Evolutionary conservation across 225 moss, liverwort and hornwort genomes (phyloP), one percentile per base, ranked within the genome.

Genomic region (Neckera pumila): DNA sequence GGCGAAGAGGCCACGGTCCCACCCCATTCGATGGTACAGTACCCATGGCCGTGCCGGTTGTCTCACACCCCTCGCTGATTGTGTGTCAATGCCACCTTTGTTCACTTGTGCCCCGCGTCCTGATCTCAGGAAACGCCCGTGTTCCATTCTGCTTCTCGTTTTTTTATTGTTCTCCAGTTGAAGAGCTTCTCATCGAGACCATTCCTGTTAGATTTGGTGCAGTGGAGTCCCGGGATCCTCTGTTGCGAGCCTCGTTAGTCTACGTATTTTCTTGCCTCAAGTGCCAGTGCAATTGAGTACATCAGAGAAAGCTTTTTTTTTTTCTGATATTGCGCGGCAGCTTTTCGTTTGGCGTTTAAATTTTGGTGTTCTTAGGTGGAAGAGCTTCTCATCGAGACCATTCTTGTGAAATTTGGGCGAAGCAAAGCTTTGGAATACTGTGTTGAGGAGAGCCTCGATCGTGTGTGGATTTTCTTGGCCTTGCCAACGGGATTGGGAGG

Each of bases 31-130:
- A 9, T n/a, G 56, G 69, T 11, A 8, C 36, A 17, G 65, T 65
- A 6, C 85, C 86, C 65, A 86, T 83, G 67, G 40, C 90, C 86
- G 76, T 90, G 90, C 88, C 84, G 61, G 62, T 66, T 84, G 86
- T 84, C 86, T 76, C 86, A 54, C 75, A 26, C 87, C 56, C 9
- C 15, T 64, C 79, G 47, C 72, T 40, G 60, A 15, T 22, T 45
- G 27, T 83, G 72, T 72, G 86, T 62, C 86, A 17, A 60, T 31
- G 43, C 80, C 86, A 47, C 66, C 87, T 67, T 61, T 38, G 42
- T 42, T 67, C 83, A n/a, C n/a, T n/a, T n/a, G n/a, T n/a, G n/a
- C 42, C 65, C 16, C 56, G 21, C 76, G 78, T 63, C 65, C 53
- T 20, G 34, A 59, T 28, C 3, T 26, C 11, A 28, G 15, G 34